Conservation (phyloP, 1,139 yeast species). For the Candida tetrigidarum region DNA sequence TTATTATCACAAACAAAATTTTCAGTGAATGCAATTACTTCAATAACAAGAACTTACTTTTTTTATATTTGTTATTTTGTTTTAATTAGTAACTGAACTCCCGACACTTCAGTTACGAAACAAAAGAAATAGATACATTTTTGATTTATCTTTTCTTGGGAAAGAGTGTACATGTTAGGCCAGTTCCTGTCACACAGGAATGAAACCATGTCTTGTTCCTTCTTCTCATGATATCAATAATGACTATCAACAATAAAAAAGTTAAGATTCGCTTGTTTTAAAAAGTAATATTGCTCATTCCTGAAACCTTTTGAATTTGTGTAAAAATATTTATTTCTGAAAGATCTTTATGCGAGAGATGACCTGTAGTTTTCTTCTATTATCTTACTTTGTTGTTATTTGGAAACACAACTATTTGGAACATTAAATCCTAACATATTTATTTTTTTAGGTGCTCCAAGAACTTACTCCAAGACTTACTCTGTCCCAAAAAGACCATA, state of each 20-base stretch:
- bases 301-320: too few species aligned
- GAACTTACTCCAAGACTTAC: slow-evolving; percentile 99
- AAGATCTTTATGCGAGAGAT: too few species aligned
- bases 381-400: too few species aligned
- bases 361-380: slow-evolving; percentile 13
- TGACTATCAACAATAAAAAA: not conserved
- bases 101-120: slow-evolving; percentile 83
- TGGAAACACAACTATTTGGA: too few species aligned
- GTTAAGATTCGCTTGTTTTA: not conserved
- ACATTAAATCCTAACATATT: slow-evolving; percentile 43
- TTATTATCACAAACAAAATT: slow-evolving; percentile 14
- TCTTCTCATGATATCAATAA: not conserved
- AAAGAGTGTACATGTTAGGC: not conserved
- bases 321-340: too few species aligned
- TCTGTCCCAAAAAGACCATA: slow-evolving; percentile 99
- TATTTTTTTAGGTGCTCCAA: slow-evolving; percentile 81
- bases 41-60: slow-evolving; percentile 21
- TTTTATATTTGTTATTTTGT: too few species aligned
- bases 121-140: slow-evolving; percentile 8
- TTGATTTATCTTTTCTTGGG: not conserved
- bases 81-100: slow-evolving; percentile 59
- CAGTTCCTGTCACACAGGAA: too few species aligned
- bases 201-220: too few species aligned
- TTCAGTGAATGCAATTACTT: slow-evolving; percentile 28
- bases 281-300: too few species aligned